A percentile compares a stretch with the other conserved stretches of the same genome.
These are phyloP conservation scores for Naumovozyma dairenensis DNA, from an alignment of 805 yeast species.

Conservation along the genomic window DNA sequence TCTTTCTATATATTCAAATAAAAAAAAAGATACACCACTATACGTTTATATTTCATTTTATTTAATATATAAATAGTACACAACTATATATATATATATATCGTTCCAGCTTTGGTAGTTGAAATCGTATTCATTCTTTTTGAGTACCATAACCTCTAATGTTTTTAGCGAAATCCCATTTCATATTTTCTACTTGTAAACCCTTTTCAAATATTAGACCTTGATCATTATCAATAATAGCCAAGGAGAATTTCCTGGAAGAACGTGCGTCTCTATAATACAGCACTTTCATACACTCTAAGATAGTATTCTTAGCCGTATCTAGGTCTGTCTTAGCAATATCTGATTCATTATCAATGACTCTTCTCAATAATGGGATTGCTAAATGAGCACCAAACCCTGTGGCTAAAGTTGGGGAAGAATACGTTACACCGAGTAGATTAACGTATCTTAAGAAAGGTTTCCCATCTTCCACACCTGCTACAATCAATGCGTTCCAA, in stretches of 20 bases:
- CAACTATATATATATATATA: slow-evolving; percentile 1
- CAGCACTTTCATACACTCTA: slow-evolving; percentile 85
- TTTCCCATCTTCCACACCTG: slow-evolving; percentile 65
- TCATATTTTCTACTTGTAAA: slow-evolving; percentile 61
- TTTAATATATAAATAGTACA: not conserved
- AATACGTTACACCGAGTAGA: slow-evolving; percentile 81
- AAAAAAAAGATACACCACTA: slow-evolving; percentile 1
- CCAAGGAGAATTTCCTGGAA: slow-evolving; percentile 72
- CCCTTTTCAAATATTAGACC: slow-evolving; percentile 58
- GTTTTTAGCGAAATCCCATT: slow-evolving; percentile 83
- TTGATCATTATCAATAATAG: slow-evolving; percentile 56
- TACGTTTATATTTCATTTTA: not conserved
- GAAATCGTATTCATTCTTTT: slow-evolving; percentile 33
- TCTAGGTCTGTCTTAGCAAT: slow-evolving; percentile 57
- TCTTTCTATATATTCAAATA: too few relatives aligned
- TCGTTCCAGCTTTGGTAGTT: not conserved
- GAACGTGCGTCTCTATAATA: slow-evolving; percentile 96
- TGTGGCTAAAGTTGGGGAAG: slow-evolving; percentile 83
- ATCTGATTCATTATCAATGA: slow-evolving; percentile 72
- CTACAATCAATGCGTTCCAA: slow-evolving; percentile 91
- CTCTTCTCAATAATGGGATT: slow-evolving; percentile 77
- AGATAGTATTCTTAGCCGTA: slow-evolving; percentile 66
- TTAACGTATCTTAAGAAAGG: slow-evolving; percentile 83
- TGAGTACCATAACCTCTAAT: slow-evolving; percentile 86
- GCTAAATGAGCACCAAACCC: slow-evolving; percentile 97